phyloP scores from a whole-genome alignment of 2,329 filamentous ascomycete genomes.

The Cordyceps cateniannulata region DNA sequence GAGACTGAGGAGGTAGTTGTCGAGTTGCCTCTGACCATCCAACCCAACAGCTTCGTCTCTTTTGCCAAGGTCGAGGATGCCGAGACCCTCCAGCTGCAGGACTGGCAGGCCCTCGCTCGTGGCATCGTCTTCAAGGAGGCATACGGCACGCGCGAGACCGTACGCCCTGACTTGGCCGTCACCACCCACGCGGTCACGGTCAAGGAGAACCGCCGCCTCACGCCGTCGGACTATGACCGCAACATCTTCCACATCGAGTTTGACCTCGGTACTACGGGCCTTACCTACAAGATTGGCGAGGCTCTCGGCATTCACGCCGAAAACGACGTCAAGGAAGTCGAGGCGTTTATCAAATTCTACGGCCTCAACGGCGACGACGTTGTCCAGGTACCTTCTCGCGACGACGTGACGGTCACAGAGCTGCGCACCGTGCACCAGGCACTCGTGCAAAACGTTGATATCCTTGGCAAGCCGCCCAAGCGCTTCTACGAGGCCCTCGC shows the following conservation, averaged over 20 bases:
- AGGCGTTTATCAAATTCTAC: conserved; percentile 85
- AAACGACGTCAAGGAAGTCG: conserved; percentile 74
- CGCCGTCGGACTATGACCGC: conserved; percentile 81
- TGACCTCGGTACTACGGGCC: conserved; percentile 81
- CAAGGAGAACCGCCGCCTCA: conserved; percentile 92
- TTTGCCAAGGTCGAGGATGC: conserved; percentile 74
- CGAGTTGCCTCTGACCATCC: conserved; percentile 54
- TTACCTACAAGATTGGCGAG: conserved; percentile 96
- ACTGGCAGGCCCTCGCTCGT: conserved; percentile 82
- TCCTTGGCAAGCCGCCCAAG: conserved; percentile 95
- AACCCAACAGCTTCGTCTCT: conserved; percentile 72
- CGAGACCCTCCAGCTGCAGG: conserved; percentile 55
- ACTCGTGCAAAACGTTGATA: conserved; percentile 86
- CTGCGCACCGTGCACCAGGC: conserved; percentile 91
- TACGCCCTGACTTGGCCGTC: conserved; percentile 79
- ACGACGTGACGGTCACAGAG: conserved; percentile 67
- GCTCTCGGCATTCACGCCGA: conserved; percentile 94
- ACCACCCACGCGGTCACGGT: conserved; percentile 86
- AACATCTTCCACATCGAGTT: conserved; percentile 99
- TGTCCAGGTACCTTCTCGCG: conserved; percentile 85
- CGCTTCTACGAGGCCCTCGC: conserved; percentile 92
- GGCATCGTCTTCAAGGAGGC: conserved; percentile 91
- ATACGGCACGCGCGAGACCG: conserved; percentile 63
- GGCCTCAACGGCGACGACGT: conserved; percentile 75
- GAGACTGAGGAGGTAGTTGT: conserved; percentile 51